A percentile compares a stretch with the other conserved stretches of the same genome.
These are phyloP conservation scores for Avicennia marina DNA, from an alignment of 257 asterid genomes.

Conservation along the genomic window DNA sequence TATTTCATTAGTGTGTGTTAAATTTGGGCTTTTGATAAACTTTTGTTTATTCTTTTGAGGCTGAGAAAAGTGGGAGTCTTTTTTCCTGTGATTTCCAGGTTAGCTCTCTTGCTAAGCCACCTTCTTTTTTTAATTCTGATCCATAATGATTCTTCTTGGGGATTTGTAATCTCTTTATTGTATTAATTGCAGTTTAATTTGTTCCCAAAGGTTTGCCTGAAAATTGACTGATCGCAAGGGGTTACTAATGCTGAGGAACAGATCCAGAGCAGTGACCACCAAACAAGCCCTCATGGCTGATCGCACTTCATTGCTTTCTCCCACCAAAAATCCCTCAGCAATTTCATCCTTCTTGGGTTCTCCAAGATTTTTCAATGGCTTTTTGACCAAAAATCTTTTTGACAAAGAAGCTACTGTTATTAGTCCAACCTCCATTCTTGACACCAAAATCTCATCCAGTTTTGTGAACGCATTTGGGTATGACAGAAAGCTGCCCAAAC, in stretches of 20 bases:
- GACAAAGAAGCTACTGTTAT: constrained; percentile 28
- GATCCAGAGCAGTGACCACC: constrained; percentile 65
- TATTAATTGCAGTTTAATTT: no score
- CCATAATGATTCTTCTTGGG: no score
- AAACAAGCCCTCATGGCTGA: constrained; percentile 67
- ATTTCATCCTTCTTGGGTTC: constrained; percentile 59
- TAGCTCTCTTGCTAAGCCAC: constrained; percentile 11
- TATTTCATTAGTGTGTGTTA: constrained; percentile 7
- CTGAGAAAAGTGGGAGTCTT: constrained; percentile 21
- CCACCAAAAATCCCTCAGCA: constrained; percentile 40
- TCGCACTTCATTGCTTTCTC: constrained; percentile 30
- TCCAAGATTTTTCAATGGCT: constrained; percentile 59
- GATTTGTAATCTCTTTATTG: no score
- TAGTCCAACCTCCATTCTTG: constrained; percentile 82
- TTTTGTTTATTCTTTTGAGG: constrained; percentile 31
- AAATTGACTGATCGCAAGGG: no score
- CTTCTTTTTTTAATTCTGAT: no score
- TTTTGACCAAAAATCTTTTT: constrained; percentile 34
- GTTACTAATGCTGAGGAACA: constrained; percentile 70
- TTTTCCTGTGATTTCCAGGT: constrained; percentile 19
- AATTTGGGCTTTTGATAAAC: constrained; percentile 19
- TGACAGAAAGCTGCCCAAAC: constrained; percentile 24
- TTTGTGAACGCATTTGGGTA: constrained; percentile 45
- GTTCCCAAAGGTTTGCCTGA: no score
- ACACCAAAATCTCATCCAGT: constrained; percentile 36